Evolutionary conservation across 768 basidiomycete genomes (phyloP).

Genomic region (Tricholoma saponaceum): DNA sequence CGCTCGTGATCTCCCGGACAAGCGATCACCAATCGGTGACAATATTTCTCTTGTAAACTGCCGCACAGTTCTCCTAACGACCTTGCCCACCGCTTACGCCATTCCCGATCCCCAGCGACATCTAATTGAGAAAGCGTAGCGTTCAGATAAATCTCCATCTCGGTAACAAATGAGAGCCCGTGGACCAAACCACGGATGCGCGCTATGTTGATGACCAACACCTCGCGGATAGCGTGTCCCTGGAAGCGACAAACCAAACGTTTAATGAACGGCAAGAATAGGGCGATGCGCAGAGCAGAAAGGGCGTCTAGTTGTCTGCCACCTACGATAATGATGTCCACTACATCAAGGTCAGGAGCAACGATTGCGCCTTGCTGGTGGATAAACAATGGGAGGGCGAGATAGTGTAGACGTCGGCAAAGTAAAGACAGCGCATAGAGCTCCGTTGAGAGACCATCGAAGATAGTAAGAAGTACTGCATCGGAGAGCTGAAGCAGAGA

Average conservation of each 20-base stretch:
- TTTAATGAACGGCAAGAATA: background rate
- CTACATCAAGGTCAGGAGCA: background rate
- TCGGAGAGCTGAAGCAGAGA: background rate
- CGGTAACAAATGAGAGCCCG: background rate
- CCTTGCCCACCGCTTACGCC: too few species aligned
- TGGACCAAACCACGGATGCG: background rate
- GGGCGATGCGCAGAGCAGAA: background rate
- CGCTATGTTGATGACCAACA: background rate
- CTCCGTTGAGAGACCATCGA: background rate
- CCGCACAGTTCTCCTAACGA: background rate
- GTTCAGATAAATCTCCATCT: background rate
- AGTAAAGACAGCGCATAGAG: background rate
- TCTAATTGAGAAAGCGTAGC: background rate
- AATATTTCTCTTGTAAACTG: background rate
- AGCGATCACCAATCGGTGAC: background rate
- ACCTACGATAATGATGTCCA: background rate
- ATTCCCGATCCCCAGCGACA: background rate
- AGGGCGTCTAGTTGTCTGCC: background rate
- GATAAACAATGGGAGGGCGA: constrained; percentile 1
- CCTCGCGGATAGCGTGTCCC: background rate
- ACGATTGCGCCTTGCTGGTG: background rate
- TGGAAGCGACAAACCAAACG: background rate
- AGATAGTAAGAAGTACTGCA: background rate
- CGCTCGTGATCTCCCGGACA: background rate
- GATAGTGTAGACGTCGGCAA: constrained; percentile 2